Base-by-base conservation (phyloP, 2,329 filamentous ascomycete species). In the Aspergillus sp. region DNA sequence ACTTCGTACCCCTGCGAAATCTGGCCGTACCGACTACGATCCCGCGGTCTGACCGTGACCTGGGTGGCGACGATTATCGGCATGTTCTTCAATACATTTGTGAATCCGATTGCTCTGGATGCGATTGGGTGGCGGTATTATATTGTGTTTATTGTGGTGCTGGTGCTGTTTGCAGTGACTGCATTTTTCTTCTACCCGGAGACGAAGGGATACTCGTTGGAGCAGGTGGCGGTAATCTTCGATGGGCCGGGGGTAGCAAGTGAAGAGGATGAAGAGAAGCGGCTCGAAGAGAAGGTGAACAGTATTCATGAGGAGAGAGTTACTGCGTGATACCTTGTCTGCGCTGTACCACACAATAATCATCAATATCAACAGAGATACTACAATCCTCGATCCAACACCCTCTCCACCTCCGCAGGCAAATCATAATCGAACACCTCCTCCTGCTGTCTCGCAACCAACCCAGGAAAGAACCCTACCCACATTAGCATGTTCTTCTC, bases 351-450 rank as follows among this genome's bases (percentile, higher is more conserved):
- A n/a, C n/a, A n/a, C n/a, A n/a, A n/a, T n/a, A n/a, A n/a, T n/a
- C n/a, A n/a, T n/a, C n/a, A n/a, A n/a, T n/a, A n/a, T n/a, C n/a
- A n/a, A n/a, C n/a, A n/a, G n/a, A n/a, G n/a, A n/a, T 4, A 41
- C n/a, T 36, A 28, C 25, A 28, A 30, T 47, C 13, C n/a, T 17
- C 7, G 21, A 15, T 47, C 17, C 67, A 50, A 12, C 32, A 65
- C 32, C 10, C 43, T 23, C 17, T 67, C 55, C 10, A 72, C 70
- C 36, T 72, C 64, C 17, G 60, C 56, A 0, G 66, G 65, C 15
- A 74, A 48, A 60, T 72, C 67, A 57, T 72, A 74, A 6, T 64
- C 60, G 45, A 69, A 63, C 25, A 71, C 60, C 19, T 56, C 53
- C n/a, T 67, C 61, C 10, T 52, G 23, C 9, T 59, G 54, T 55